These are phyloP conservation scores for Penicillium sp. DNA, from an alignment of 2,329 filamentous ascomycete genomes.

Conservation along the genomic window DNA sequence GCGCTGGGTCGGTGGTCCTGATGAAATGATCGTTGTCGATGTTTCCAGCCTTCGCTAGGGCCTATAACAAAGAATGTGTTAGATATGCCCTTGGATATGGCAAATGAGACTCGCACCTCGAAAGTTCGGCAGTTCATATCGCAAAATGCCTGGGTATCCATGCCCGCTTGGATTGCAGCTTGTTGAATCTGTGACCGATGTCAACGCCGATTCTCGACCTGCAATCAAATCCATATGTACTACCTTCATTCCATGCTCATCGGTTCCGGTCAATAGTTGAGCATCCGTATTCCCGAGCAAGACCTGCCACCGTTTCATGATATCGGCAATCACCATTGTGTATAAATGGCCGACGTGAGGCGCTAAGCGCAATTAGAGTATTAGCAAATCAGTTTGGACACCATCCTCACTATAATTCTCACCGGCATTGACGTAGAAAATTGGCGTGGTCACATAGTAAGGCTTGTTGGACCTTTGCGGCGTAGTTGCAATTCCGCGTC, in stretches of 20 bases:
- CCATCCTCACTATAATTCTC: constrained; percentile 23
- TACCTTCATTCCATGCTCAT: constrained; percentile 94
- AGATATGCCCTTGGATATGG: background rate
- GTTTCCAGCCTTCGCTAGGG: constrained; percentile 66
- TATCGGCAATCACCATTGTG: constrained; percentile 84
- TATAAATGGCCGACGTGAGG: constrained; percentile 96
- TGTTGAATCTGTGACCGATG: constrained; percentile 65
- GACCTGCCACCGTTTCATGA: constrained; percentile 86
- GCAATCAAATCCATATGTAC: background rate
- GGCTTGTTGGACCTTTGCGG: constrained; percentile 59
- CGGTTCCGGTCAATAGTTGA: constrained; percentile 82
- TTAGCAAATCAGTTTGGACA: background rate
- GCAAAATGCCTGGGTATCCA: constrained; percentile 80
- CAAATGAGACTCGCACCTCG: constrained; percentile 44
- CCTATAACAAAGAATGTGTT: constrained; percentile 32
- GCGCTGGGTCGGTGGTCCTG: constrained; percentile 79
- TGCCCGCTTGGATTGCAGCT: constrained; percentile 68
- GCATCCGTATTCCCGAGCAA: constrained; percentile 66
- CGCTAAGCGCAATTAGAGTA: constrained; percentile 50
- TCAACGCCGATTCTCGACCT: constrained; percentile 12
- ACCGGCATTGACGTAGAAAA: constrained; percentile 99
- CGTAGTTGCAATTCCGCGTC: constrained; percentile 31
- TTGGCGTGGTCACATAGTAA: constrained; percentile 93
- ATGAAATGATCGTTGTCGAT: constrained; percentile 84
- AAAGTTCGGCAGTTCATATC: constrained; percentile 80